Conservation (phyloP, 2,329 filamentous ascomycete genomes). For the Zymoseptoria tritici region DNA sequence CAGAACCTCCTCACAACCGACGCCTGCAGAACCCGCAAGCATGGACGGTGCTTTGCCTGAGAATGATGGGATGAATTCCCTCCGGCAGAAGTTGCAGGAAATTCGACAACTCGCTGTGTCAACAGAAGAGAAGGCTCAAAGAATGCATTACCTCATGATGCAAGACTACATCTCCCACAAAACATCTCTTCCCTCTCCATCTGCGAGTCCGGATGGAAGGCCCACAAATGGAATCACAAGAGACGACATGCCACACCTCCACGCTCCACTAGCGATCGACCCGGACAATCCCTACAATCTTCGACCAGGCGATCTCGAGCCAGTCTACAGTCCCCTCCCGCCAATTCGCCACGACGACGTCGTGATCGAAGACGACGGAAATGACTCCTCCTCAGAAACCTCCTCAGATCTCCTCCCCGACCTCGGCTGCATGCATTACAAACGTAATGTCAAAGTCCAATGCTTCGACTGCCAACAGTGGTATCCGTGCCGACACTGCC, state of each 20-base stretch:
- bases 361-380: slow-evolving; percentile 13
- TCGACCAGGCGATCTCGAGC: slow-evolving; percentile 26
- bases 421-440: slow-evolving; percentile 86
- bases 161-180: slow-evolving; percentile 35
- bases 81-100: slow-evolving; percentile 42
- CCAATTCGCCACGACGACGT: slow-evolving; percentile 28
- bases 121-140: slow-evolving; percentile 43
- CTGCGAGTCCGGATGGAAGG: slow-evolving; percentile 2
- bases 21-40: slow-evolving; percentile 1
- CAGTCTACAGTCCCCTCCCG: slow-evolving; percentile 28
- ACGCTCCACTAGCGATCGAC: slow-evolving; percentile 20
- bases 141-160: slow-evolving; percentile 45
- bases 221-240: neutral
- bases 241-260: slow-evolving; percentile 9
- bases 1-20: neutral
- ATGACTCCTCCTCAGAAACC: slow-evolving; percentile 38
- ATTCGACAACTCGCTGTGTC: slow-evolving; percentile 38
- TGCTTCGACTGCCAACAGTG: slow-evolving; percentile 83
- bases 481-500: slow-evolving; percentile 94
- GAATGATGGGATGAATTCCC: slow-evolving; percentile 44
- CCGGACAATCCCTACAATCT: slow-evolving; percentile 32
- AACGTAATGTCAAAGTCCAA: slow-evolving; percentile 90
- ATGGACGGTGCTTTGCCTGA: slow-evolving; percentile 34
- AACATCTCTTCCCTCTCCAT: slow-evolving; percentile 2
- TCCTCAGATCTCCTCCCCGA: slow-evolving; percentile 41